Evolutionary conservation across 2,329 filamentous ascomycete genomes (phyloP).

Genomic region (Epicoccum sorghinum): DNA sequence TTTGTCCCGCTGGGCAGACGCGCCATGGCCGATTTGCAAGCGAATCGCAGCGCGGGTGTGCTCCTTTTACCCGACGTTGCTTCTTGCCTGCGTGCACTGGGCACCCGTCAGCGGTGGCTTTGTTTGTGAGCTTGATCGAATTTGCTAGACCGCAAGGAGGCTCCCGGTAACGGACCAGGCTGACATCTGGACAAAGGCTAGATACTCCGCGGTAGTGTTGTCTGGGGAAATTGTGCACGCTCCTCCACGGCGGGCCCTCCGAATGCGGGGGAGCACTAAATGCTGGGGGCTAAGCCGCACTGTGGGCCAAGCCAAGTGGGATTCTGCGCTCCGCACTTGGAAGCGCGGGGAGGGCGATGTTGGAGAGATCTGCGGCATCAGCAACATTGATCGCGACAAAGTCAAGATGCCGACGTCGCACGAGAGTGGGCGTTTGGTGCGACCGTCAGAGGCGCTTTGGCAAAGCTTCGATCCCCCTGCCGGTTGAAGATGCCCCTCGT

Average conservation of each 20-base stretch:
- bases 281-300: neutral
- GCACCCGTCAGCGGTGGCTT: conserved; percentile 27
- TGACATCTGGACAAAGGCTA: conserved; percentile 1
- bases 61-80: conserved; percentile 43
- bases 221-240: conserved; percentile 16
- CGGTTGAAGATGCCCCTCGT: conserved; percentile 21
- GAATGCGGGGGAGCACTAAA: conserved; percentile 11
- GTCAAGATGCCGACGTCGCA: conserved; percentile 1
- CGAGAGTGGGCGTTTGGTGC: conserved; percentile 7
- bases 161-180: conserved; percentile 6
- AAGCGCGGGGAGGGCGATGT: conserved; percentile 11
- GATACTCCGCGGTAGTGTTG: neutral
- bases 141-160: neutral
- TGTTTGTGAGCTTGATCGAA: conserved; percentile 2
- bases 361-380: conserved; percentile 9
- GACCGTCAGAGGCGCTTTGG: conserved; percentile 16
- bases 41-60: conserved; percentile 31
- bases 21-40: conserved; percentile 22
- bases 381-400: neutral
- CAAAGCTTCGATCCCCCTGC: conserved; percentile 36
- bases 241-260: conserved; percentile 8
- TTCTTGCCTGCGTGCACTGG: conserved; percentile 11
- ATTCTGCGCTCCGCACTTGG: conserved; percentile 13
- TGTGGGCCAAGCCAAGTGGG: conserved; percentile 13
- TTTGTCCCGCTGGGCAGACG: conserved; percentile 24